phyloP scores from a whole-genome alignment of 306 rosid species.

The Dalbergia oliveri region DNA sequence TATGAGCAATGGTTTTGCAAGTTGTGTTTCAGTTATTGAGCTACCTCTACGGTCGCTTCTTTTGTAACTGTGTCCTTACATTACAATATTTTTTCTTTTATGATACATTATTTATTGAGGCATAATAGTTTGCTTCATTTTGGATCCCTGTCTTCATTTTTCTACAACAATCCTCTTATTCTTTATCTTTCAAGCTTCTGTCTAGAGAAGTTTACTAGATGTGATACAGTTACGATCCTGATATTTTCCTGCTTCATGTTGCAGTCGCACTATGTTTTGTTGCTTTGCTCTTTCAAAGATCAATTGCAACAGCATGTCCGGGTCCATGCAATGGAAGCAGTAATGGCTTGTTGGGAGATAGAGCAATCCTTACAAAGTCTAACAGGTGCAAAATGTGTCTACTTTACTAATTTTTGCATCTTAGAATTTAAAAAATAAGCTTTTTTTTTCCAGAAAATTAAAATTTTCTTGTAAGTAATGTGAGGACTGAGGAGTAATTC shows the following conservation, averaged over 20 bases:
- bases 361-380: slow-evolving; percentile 92
- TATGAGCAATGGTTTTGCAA: not conserved
- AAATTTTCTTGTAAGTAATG: not conserved
- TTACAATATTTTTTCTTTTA: not conserved
- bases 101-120: not conserved
- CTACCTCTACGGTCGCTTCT: not conserved
- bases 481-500: not conserved
- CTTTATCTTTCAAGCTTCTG: slow-evolving; percentile 9
- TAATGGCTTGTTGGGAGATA: slow-evolving; percentile 99
- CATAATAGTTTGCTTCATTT: not conserved
- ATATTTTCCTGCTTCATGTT: slow-evolving; percentile 42
- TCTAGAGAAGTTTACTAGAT: not conserved
- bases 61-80: not conserved
- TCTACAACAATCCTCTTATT: not conserved
- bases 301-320: slow-evolving; percentile 95
- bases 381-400: slow-evolving; percentile 65
- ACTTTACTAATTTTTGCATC: slow-evolving; percentile 29
- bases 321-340: slow-evolving; percentile 98
- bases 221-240: slow-evolving; percentile 7
- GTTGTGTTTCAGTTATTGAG: not conserved
- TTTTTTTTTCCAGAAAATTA: not conserved
- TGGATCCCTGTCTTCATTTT: not conserved
- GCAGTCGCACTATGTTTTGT: slow-evolving; percentile 88
- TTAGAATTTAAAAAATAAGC: slow-evolving; percentile 12
- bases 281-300: slow-evolving; percentile 95